Conservation (phyloP, 352 stramenopile species). For the Phytophthora megakarya region DNA sequence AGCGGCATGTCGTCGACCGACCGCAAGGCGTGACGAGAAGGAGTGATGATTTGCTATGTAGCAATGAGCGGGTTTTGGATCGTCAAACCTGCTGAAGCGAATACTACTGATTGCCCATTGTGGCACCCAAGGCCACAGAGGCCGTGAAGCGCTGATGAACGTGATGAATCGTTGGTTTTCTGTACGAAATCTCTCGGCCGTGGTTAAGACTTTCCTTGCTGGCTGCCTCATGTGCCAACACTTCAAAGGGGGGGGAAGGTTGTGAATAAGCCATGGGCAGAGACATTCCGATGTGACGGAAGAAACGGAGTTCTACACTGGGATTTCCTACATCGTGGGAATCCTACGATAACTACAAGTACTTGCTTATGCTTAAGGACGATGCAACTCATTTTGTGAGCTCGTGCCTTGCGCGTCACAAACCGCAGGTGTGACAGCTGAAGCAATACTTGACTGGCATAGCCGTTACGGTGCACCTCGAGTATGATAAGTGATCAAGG, state of each 20-base stretch:
- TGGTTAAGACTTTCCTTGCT: constrained; percentile 11
- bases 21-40: background rate
- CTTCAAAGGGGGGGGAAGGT: constrained; percentile 5
- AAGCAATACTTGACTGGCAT: constrained; percentile 34
- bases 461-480: constrained; percentile 29
- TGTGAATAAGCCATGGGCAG: constrained; percentile 1
- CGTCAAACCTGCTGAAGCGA: background rate
- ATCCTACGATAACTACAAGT: constrained; percentile 14
- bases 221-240: constrained; percentile 7
- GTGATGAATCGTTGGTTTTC: background rate
- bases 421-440: constrained; percentile 7
- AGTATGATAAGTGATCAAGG: constrained; percentile 36
- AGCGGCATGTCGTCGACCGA: constrained; percentile 6
- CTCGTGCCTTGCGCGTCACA: constrained; percentile 25
- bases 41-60: background rate
- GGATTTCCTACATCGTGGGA: constrained; percentile 38
- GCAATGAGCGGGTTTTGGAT: background rate
- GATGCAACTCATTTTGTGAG: constrained; percentile 34
- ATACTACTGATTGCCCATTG: constrained; percentile 12
- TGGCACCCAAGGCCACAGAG: constrained; percentile 9
- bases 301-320: constrained; percentile 41
- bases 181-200: background rate
- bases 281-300: constrained; percentile 12
- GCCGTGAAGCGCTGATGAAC: background rate
- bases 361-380: constrained; percentile 43